phyloP scores from a whole-genome alignment of 2,329 filamentous ascomycete genomes.

The Neoarthrinium moseri region DNA sequence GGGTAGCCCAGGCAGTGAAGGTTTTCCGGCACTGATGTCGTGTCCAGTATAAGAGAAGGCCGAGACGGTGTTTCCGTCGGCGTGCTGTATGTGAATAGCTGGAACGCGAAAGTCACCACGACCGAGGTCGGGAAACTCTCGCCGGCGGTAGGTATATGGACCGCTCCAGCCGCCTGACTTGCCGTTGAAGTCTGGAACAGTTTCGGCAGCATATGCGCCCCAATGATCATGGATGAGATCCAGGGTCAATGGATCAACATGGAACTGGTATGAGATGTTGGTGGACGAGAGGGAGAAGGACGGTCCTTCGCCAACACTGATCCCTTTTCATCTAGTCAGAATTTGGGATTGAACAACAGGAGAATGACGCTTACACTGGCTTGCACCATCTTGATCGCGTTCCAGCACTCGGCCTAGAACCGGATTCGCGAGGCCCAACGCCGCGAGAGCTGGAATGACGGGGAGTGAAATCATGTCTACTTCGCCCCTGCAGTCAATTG shows the following conservation, averaged over 20 bases:
- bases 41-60: constrained; percentile 59
- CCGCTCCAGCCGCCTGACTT: constrained; percentile 54
- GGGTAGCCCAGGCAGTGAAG: constrained; percentile 53
- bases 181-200: constrained; percentile 43
- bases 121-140: constrained; percentile 64
- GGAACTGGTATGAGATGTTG: constrained; percentile 59
- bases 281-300: constrained; percentile 57
- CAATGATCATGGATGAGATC: constrained; percentile 60
- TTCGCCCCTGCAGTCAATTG: background rate
- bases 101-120: constrained; percentile 63
- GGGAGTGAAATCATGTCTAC: background rate
- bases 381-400: background rate
- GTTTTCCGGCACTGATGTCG: constrained; percentile 55
- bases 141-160: constrained; percentile 47
- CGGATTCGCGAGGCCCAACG: background rate
- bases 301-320: constrained; percentile 35
- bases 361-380: constrained; percentile 1
- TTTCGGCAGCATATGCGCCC: constrained; percentile 53
- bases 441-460: background rate
- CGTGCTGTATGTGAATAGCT: constrained; percentile 59
- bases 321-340: background rate
- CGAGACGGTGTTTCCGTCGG: constrained; percentile 57
- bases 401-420: background rate
- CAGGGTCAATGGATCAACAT: constrained; percentile 50
- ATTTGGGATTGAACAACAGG: background rate